Conservation (phyloP, 352 stramenopile genomes). For the Globisporangium orthogonon region DNA sequence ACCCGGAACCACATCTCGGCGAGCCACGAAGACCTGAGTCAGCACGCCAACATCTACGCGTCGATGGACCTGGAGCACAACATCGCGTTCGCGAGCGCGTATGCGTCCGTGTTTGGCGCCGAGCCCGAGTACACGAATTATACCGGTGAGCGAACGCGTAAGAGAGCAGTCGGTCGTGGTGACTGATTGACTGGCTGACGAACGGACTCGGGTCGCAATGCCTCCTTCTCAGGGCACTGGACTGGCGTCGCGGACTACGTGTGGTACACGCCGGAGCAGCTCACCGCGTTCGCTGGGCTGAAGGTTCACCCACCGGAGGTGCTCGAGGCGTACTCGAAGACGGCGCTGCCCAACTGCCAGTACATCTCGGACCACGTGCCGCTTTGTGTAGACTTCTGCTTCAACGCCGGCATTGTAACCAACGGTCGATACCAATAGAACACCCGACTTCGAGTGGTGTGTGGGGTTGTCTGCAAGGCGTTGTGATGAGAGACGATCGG, state of each 20-base stretch:
- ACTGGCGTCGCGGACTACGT: constrained; percentile 97
- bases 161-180: background rate
- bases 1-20: constrained; percentile 78
- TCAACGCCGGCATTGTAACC: constrained; percentile 43
- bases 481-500: background rate
- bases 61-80: constrained; percentile 89
- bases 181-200: background rate
- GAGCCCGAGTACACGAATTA: constrained; percentile 99
- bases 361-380: constrained; percentile 96
- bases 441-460: too few species aligned
- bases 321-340: constrained; percentile 84
- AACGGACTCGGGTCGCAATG: background rate
- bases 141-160: constrained; percentile 57
- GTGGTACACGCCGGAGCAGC: constrained; percentile 93
- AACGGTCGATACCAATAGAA: constrained; percentile 56
- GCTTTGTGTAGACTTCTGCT: constrained; percentile 86
- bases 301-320: constrained; percentile 90
- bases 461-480: too few species aligned
- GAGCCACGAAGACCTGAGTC: constrained; percentile 90
- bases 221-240: constrained; percentile 70
- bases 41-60: constrained; percentile 25
- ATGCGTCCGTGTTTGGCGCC: constrained; percentile 92
- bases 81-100: constrained; percentile 92
- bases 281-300: constrained; percentile 91
- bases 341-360: constrained; percentile 94